These are phyloP conservation scores for Colletotrichum sp. DNA, from an alignment of 2,329 filamentous ascomycete species.

Conservation along the genomic window DNA sequence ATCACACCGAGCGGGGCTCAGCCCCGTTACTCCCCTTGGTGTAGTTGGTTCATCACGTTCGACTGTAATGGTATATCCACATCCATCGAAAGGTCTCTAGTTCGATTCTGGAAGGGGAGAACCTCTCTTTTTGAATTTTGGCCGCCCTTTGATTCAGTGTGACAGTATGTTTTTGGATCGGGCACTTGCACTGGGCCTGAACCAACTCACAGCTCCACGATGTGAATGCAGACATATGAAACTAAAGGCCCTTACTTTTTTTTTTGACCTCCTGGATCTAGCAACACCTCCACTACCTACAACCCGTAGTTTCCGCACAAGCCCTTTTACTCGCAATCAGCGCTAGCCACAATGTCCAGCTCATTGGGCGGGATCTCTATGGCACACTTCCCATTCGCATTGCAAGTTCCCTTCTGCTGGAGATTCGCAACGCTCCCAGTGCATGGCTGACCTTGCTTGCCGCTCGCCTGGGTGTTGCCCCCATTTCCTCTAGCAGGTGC, in stretches of 20 bases:
- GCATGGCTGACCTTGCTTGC: neutral
- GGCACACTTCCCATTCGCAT: neutral
- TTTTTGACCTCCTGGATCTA: neutral
- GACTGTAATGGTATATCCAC: constrained; percentile 1
- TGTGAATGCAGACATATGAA: neutral
- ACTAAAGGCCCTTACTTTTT: neutral
- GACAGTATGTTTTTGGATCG: neutral
- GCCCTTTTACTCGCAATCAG: neutral
- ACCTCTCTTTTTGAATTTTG: neutral
- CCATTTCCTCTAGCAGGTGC: neutral
- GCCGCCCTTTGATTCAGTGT: neutral
- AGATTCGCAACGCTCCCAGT: neutral
- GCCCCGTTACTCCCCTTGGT: neutral
- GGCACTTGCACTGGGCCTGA: neutral
- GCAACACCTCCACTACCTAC: neutral
- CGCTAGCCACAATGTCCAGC: neutral
- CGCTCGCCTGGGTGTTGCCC: neutral
- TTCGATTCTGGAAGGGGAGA: constrained; percentile 11
- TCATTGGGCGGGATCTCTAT: neutral
- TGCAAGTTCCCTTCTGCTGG: neutral
- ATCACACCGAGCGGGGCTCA: neutral
- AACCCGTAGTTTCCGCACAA: neutral
- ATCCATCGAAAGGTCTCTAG: constrained; percentile 5
- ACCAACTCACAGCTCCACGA: neutral
- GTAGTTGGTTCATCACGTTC: constrained; percentile 12